Evolutionary conservation across 805 yeast genomes (phyloP).

Genomic region (Ogataea naganishii): DNA sequence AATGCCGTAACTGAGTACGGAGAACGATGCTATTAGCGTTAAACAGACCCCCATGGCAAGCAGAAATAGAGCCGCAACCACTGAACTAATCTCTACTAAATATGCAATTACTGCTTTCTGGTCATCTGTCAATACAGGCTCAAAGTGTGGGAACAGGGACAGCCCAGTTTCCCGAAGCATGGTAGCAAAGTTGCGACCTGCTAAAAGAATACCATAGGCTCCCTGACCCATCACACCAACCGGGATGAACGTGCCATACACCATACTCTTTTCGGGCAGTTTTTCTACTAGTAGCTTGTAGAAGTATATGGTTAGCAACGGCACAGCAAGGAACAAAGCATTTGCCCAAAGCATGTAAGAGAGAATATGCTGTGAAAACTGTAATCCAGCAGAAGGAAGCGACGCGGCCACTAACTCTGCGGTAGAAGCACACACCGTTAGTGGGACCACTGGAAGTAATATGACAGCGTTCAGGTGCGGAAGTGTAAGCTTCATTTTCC

Average conservation of each 20-base stretch:
- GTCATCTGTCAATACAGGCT: constrained; percentile 31
- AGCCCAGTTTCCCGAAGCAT: constrained; percentile 5
- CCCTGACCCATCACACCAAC: constrained; percentile 87
- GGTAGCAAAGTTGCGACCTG: constrained; percentile 10
- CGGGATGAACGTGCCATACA: constrained; percentile 68
- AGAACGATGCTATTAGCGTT: constrained; percentile 32
- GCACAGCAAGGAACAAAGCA: constrained; percentile 54
- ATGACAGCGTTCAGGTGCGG: constrained; percentile 46
- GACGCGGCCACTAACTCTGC: constrained; percentile 46
- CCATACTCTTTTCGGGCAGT: constrained; percentile 42
- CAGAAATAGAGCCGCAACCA: constrained; percentile 12
- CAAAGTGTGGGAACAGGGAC: neutral
- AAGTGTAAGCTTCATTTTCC: constrained; percentile 23
- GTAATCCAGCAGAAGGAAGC: constrained; percentile 31
- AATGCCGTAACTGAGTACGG: constrained; percentile 24
- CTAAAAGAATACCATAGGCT: constrained; percentile 48
- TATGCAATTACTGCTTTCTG: constrained; percentile 22
- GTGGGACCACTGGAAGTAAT: constrained; percentile 69
- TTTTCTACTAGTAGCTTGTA: constrained; percentile 51
- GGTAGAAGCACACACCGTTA: constrained; percentile 68
- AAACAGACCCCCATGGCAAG: constrained; percentile 25
- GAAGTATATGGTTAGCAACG: constrained; percentile 46
- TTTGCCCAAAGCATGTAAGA: constrained; percentile 58
- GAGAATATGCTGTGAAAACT: constrained; percentile 44
- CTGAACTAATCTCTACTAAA: neutral